Evolutionary conservation across 305 asterid species (phyloP), one percentile per base, ranked within the genome.

Genomic region (Fraxinus dipetala): DNA sequence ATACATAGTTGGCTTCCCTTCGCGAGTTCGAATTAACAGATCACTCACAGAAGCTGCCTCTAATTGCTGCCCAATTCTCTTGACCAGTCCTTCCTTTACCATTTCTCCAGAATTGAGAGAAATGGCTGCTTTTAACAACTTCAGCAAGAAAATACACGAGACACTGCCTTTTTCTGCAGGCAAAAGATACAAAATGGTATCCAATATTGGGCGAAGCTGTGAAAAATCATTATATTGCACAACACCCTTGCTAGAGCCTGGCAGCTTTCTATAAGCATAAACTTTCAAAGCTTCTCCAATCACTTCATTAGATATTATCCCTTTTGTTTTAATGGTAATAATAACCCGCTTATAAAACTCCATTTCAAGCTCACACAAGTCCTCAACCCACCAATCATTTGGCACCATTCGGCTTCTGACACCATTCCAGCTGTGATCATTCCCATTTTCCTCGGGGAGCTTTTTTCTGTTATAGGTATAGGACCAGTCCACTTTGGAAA

Each of bases 341-440:
- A 77, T 77, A 32, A 77, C 72, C 45, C 48, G 69, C 22, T 77
- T 51, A 26, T 77, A 77, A 13, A 77, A 77, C 28, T 77, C 80
- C 13, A 77, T 30, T 11, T 48, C 36, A 77, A 77, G 80, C 45
- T 77, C 80, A 30, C 80, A 77, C 6, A 77, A 13, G 45, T 77
- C 80, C 72, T 77, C 80, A 7, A 51, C 80, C 80, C 80, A 77
- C 80, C 80, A 77, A 35, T 77, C 72, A 9, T 77, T 77, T n/a
- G 80, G 80, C 32, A 77, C 72, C 26, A 54, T 77, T n/a, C 11
- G 80, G 72, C 63, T 34, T 34, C 72, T 77, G 34, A 16, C 45
- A 51, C 80, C 80, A 16, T 75, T 75, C 59, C 65, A 75, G 6
- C 16, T 1, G 48, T 26, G 79, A 72, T 72, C 77, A 72, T 72